These are phyloP conservation scores for Melampsora americana DNA, from an alignment of 1,284 basidiomycete species.

Conservation along the genomic window DNA sequence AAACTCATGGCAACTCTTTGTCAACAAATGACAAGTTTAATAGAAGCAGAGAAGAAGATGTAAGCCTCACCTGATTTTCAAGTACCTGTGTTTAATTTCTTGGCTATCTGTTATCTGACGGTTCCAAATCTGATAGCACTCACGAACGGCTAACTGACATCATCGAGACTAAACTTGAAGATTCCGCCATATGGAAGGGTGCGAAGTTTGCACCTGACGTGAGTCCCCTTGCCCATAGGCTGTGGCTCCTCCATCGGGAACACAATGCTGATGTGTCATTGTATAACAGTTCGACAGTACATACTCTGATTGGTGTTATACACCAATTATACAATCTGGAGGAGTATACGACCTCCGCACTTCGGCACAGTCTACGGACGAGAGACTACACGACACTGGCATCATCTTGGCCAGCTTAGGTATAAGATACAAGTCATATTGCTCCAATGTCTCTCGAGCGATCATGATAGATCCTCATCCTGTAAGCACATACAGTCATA, in stretches of 20 bases:
- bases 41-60: slow-evolving; percentile 86
- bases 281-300: slow-evolving; percentile 65
- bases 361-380: slow-evolving; percentile 76
- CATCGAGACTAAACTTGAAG: slow-evolving; percentile 80
- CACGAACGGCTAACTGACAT: slow-evolving; percentile 79
- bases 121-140: slow-evolving; percentile 53
- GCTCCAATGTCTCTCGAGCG: slow-evolving; percentile 83
- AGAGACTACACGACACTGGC: slow-evolving; percentile 81
- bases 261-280: not conserved
- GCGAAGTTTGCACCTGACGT: slow-evolving; percentile 61
- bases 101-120: slow-evolving; percentile 1
- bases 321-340: slow-evolving; percentile 91
- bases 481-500: slow-evolving; percentile 31
- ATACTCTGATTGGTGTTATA: slow-evolving; percentile 86
- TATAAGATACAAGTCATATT: slow-evolving; percentile 88
- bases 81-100: not conserved
- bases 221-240: not conserved
- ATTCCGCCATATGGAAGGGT: slow-evolving; percentile 61
- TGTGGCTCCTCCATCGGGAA: not conserved
- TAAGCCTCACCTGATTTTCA: not conserved
- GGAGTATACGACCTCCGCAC: slow-evolving; percentile 84
- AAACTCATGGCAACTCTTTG: slow-evolving; percentile 82
- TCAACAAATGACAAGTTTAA: slow-evolving; percentile 81
- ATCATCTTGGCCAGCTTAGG: slow-evolving; percentile 85
- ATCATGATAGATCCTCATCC: slow-evolving; percentile 91